Evolutionary conservation across 139 green algal genomes (phyloP).

Genomic region (Monoraphidium neglectum): DNA sequence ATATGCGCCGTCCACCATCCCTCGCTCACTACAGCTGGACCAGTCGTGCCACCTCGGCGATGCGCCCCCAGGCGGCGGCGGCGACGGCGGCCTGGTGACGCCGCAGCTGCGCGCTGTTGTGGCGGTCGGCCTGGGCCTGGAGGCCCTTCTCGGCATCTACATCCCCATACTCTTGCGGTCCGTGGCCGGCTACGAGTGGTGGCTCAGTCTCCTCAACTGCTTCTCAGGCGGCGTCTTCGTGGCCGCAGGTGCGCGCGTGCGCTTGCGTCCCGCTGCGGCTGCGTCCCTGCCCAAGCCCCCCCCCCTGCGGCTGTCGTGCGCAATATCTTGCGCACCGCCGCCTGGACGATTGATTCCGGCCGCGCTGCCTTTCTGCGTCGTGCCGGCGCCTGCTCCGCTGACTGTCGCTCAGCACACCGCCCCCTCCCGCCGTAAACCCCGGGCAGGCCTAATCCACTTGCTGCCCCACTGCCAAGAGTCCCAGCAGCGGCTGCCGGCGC

Average conservation of each 20-base stretch:
- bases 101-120: constrained; percentile 6
- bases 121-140: constrained; percentile 23
- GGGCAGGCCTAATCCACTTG: constrained; percentile 38
- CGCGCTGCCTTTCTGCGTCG: neutral
- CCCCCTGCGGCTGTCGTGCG: too few relatives aligned
- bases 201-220: constrained; percentile 47
- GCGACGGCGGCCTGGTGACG: neutral
- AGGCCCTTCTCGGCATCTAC: constrained; percentile 39
- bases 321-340: too few relatives aligned
- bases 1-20: too few relatives aligned
- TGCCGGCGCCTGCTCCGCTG: neutral
- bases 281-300: too few relatives aligned
- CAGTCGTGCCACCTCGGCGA: constrained; percentile 3
- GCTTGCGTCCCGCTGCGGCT: neutral
- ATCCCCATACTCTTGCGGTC: constrained; percentile 24
- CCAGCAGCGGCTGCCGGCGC: constrained; percentile 9
- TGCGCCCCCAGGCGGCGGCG: neutral
- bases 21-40: constrained; percentile 30
- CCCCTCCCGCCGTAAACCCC: neutral
- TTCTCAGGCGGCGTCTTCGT: constrained; percentile 51
- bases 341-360: too few relatives aligned
- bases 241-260: constrained; percentile 8
- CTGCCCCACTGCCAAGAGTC: constrained; percentile 49
- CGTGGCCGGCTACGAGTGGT: constrained; percentile 28
- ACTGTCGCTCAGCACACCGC: too few relatives aligned